These are phyloP conservation scores for Teratosphaeria destructans DNA, from an alignment of 2,329 filamentous ascomycete genomes.

Conservation along the genomic window DNA sequence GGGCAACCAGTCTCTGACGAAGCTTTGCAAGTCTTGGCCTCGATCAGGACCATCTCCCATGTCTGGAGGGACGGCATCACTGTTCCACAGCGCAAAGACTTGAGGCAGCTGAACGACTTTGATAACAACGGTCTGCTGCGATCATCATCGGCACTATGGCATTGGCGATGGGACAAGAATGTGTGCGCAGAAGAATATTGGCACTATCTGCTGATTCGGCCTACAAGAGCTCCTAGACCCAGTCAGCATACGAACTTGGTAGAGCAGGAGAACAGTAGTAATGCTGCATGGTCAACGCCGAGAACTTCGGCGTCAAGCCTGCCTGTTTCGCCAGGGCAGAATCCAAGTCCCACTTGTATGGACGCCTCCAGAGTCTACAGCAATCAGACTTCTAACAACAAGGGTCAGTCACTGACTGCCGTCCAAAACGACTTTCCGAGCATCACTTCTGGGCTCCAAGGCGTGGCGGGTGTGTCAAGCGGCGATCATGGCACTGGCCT, in stretches of 20 bases:
- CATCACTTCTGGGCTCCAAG: neutral
- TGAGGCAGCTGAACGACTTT: neutral
- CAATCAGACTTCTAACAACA: neutral
- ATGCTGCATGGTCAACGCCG: neutral
- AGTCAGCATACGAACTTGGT: neutral
- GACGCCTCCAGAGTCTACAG: neutral
- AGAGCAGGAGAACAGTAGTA: neutral
- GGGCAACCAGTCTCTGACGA: neutral
- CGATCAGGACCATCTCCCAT: neutral
- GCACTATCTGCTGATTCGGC: neutral
- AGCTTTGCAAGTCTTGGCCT: neutral
- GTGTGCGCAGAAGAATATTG: neutral
- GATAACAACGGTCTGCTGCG: neutral
- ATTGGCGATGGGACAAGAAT: neutral
- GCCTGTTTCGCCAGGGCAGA: neutral
- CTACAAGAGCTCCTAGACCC: neutral
- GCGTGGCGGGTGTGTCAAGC: neutral
- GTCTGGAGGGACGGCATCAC: neutral
- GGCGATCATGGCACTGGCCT: neutral
- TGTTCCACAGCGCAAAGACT: neutral
- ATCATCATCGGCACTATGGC: neutral
- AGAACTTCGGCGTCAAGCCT: neutral
- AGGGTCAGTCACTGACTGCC: neutral
- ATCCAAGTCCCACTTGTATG: neutral
- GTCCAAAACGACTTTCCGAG: neutral